Percentiles rank a stretch among this genome's conserved stretches.
Evolutionary conservation across 2,329 filamentous ascomycete genomes (phyloP).

Genomic region (Pseudocercospora cruenta): DNA sequence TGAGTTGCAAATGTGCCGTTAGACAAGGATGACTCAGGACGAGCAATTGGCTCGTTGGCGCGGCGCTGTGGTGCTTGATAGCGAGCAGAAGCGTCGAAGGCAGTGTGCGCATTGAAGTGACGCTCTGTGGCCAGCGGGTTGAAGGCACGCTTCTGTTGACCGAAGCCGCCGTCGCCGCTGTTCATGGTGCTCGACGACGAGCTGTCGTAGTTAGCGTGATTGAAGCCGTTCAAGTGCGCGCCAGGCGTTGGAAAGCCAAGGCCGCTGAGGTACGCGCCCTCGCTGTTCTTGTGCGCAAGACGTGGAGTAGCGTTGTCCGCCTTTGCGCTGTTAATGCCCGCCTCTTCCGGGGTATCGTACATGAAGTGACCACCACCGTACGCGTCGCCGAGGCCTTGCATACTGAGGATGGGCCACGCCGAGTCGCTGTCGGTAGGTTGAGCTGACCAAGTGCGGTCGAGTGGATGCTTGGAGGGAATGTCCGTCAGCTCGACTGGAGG

Average conservation of each 20-base stretch:
- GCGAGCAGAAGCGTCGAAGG: neutral
- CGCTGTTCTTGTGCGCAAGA: neutral
- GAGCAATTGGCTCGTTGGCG: slow-evolving; percentile 1
- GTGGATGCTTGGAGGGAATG: neutral
- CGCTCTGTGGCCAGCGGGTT: neutral
- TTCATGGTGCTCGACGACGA: neutral
- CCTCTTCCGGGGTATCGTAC: neutral
- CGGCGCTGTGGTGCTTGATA: slow-evolving; percentile 8
- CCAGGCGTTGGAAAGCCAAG: neutral
- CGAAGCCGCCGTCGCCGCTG: neutral
- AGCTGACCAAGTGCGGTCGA: neutral
- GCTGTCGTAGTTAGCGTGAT: neutral
- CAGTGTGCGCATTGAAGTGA: neutral
- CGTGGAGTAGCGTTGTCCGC: neutral
- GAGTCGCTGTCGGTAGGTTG: neutral
- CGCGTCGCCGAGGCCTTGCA: neutral
- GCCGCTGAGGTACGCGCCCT: neutral
- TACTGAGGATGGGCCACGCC: neutral
- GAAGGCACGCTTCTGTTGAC: neutral
- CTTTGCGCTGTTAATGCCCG: neutral
- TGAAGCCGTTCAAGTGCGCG: neutral
- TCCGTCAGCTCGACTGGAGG: neutral
- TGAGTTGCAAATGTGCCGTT: slow-evolving; percentile 18
- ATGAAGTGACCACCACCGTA: neutral
- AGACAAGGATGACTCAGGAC: slow-evolving; percentile 9